Evolutionary conservation across 148 eudicot species (phyloP).

Genomic region (Beta vulgaris): DNA sequence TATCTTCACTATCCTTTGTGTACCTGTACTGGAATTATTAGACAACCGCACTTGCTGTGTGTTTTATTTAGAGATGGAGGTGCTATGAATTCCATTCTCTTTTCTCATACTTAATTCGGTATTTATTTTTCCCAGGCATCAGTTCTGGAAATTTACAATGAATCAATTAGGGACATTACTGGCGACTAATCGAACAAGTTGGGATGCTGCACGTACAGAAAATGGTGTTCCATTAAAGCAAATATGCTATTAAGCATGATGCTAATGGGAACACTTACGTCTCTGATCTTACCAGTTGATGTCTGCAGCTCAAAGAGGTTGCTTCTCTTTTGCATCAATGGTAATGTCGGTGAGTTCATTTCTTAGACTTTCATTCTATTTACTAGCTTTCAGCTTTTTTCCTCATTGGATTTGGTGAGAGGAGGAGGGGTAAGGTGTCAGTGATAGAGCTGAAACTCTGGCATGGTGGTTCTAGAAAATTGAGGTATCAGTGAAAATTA

Average conservation of each 20-base stretch:
- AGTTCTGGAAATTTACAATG: constrained; percentile 74
- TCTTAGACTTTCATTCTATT: not conserved
- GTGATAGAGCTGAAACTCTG: no score
- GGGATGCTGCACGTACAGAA: constrained; percentile 45
- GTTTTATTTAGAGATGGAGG: not conserved
- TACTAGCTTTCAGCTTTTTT: no score
- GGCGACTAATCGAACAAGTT: constrained; percentile 45
- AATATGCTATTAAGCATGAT: constrained; percentile 59
- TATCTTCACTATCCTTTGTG: not conserved
- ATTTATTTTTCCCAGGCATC: constrained; percentile 48
- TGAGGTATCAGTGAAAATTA: not conserved
- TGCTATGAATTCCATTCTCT: not conserved
- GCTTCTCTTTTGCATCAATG: constrained; percentile 64
- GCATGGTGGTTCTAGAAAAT: no score
- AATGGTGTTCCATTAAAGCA: constrained; percentile 56
- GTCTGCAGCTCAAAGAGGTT: constrained; percentile 72
- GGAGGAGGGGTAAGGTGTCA: no score
- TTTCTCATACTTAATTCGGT: not conserved
- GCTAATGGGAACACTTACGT: constrained; percentile 63
- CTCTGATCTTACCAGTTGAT: constrained; percentile 73
- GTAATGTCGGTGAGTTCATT: constrained; percentile 48
- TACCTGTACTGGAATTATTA: not conserved
- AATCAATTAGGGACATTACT: constrained; percentile 66
- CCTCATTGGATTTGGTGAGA: no score
- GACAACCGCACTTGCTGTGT: not conserved